phyloP scores from a whole-genome alignment of 1,284 basidiomycete species.

The Pascua guehoae region DNA sequence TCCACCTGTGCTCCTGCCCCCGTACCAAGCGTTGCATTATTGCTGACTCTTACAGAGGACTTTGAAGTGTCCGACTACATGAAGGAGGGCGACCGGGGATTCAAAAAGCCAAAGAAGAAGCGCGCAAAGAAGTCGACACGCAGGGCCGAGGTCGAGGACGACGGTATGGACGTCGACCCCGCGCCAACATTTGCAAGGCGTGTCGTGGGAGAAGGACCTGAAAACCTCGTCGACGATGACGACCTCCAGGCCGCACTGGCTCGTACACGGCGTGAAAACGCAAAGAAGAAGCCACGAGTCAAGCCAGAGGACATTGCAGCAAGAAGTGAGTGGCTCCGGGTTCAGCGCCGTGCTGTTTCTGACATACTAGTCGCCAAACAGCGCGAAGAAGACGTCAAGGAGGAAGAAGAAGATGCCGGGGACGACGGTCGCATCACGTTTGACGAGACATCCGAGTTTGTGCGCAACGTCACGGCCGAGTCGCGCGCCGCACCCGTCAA shows the following conservation, averaged over 20 bases:
- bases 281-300: slow-evolving; percentile 71
- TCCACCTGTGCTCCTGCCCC: too few species aligned
- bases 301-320: slow-evolving; percentile 80
- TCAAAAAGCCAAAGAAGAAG: slow-evolving; percentile 89
- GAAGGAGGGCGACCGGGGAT: slow-evolving; percentile 83
- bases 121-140: slow-evolving; percentile 65
- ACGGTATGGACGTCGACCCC: slow-evolving; percentile 72
- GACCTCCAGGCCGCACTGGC: slow-evolving; percentile 92
- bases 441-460: slow-evolving; percentile 96
- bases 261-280: slow-evolving; percentile 73
- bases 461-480: slow-evolving; percentile 71
- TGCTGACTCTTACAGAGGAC: slow-evolving; percentile 56
- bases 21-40: too few species aligned
- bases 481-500: slow-evolving; percentile 39
- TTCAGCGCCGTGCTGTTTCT: not conserved
- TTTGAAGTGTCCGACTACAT: slow-evolving; percentile 81
- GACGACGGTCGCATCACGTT: slow-evolving; percentile 71
- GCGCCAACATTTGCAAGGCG: slow-evolving; percentile 44
- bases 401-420: slow-evolving; percentile 60
- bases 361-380: slow-evolving; percentile 60
- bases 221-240: slow-evolving; percentile 96
- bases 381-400: slow-evolving; percentile 52
- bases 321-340: slow-evolving; percentile 58
- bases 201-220: slow-evolving; percentile 60
- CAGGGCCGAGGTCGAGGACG: slow-evolving; percentile 62